Conservation (phyloP, 192 early-diverging fungal species). For the Coemansia erecta region DNA sequence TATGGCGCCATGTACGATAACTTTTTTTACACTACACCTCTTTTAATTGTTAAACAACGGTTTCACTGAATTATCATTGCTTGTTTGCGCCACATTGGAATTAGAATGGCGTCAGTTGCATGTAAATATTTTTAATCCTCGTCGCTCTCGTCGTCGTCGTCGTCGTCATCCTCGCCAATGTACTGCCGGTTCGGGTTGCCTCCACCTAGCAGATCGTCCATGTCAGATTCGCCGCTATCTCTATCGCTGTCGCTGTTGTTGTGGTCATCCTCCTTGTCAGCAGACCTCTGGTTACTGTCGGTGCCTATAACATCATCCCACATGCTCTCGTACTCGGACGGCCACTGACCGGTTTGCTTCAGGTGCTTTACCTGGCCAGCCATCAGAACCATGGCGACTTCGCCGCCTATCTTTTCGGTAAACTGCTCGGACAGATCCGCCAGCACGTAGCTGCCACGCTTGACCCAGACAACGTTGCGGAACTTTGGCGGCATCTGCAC, state of each 20-base stretch:
- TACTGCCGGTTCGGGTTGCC: conserved; percentile 23
- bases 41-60: conserved; percentile 1
- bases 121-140: not conserved
- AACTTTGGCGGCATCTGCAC: conserved; percentile 74
- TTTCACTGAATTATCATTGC: not conserved
- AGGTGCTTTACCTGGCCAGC: conserved; percentile 71
- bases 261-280: not conserved
- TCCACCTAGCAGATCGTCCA: conserved; percentile 5
- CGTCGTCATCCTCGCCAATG: conserved; percentile 9
- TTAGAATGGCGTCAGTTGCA: too few relatives aligned
- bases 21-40: conserved; percentile 7
- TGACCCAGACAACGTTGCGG: conserved; percentile 81
- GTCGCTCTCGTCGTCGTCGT: conserved; percentile 5
- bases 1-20: conserved; percentile 3
- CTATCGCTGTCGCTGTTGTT: not conserved
- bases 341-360: conserved; percentile 44
- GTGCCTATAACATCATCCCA: conserved; percentile 13
- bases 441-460: conserved; percentile 65
- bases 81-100: not conserved
- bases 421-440: conserved; percentile 59
- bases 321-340: conserved; percentile 24
- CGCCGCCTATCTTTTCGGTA: conserved; percentile 72
- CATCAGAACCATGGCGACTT: conserved; percentile 73
- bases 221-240: conserved; percentile 1
- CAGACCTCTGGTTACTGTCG: not conserved